Conservation (phyloP, 2,329 filamentous ascomycete species). For the Cordyceps cateniannulata region DNA sequence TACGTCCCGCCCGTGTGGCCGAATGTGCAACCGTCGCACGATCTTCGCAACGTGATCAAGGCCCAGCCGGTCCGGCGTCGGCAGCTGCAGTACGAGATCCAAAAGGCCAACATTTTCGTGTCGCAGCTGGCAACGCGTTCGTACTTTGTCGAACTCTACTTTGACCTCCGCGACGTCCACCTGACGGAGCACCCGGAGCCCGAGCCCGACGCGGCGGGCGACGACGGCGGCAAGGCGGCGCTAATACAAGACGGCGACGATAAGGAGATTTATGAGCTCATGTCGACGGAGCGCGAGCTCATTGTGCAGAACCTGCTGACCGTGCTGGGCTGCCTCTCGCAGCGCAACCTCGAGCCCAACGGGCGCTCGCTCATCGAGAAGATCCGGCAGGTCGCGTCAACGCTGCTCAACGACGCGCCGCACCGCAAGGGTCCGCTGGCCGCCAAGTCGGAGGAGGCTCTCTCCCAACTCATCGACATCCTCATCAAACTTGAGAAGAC, state of each 20-base stretch:
- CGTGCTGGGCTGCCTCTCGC: slow-evolving; percentile 69
- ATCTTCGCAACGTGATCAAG: slow-evolving; percentile 44
- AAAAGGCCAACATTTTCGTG: slow-evolving; percentile 84
- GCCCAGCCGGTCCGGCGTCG: slow-evolving; percentile 44
- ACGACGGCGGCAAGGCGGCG: slow-evolving; percentile 30
- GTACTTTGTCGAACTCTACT: slow-evolving; percentile 82
- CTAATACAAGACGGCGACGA: slow-evolving; percentile 34
- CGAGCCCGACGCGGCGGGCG: slow-evolving; percentile 3
- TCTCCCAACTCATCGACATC: slow-evolving; percentile 67
- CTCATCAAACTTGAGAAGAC: slow-evolving; percentile 67
- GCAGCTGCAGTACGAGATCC: slow-evolving; percentile 74
- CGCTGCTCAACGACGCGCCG: slow-evolving; percentile 57
- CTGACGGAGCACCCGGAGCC: slow-evolving; percentile 35
- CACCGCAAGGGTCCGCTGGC: slow-evolving; percentile 46
- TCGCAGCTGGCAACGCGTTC: slow-evolving; percentile 76
- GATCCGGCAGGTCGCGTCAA: slow-evolving; percentile 77
- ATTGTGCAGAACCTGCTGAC: slow-evolving; percentile 74
- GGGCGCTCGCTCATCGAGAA: slow-evolving; percentile 66
- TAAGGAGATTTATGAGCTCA: slow-evolving; percentile 51
- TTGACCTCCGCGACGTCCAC: slow-evolving; percentile 65
- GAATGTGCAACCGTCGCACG: slow-evolving; percentile 39
- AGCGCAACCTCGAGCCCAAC: slow-evolving; percentile 77
- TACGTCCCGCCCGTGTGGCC: slow-evolving; percentile 47
- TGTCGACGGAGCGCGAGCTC: slow-evolving; percentile 70
- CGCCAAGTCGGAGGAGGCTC: slow-evolving; percentile 59